Percentiles rank a stretch among this genome's conserved stretches.
These are phyloP conservation scores for Metarhizium brunneum DNA, from an alignment of 2,329 filamentous ascomycete species.

Conservation along the genomic window DNA sequence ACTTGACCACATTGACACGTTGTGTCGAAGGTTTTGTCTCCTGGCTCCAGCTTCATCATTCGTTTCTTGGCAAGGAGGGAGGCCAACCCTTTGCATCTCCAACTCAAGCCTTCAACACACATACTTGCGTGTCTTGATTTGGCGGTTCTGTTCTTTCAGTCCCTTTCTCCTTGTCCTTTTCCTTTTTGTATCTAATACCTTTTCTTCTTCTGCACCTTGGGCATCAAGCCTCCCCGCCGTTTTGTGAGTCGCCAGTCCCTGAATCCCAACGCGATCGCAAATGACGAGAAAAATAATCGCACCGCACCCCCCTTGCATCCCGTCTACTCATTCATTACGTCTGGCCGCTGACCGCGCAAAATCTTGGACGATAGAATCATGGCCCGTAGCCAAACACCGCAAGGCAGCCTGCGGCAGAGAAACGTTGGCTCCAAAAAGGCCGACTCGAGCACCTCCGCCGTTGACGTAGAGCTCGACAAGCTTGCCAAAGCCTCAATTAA, in stretches of 20 bases:
- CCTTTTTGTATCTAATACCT: slow-evolving; percentile 3
- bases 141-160: slow-evolving; percentile 1
- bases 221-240: neutral
- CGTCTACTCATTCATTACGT: no score
- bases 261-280: neutral
- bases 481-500: slow-evolving; percentile 30
- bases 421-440: slow-evolving; percentile 43
- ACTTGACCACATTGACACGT: neutral
- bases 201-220: slow-evolving; percentile 9
- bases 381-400: slow-evolving; percentile 40
- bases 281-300: neutral
- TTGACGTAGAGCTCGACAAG: slow-evolving; percentile 42
- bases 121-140: neutral
- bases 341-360: neutral
- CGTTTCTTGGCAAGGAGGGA: slow-evolving; percentile 3
- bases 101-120: slow-evolving; percentile 1
- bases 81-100: neutral
- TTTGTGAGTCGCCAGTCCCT: slow-evolving; percentile 2
- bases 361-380: slow-evolving; percentile 24
- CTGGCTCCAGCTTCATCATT: slow-evolving; percentile 4
- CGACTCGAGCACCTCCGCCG: slow-evolving; percentile 25
- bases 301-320: neutral
- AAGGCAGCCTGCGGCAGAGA: slow-evolving; percentile 51
- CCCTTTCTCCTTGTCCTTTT: slow-evolving; percentile 4
- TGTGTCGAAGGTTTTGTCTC: neutral